phyloP scores from a whole-genome alignment of 2,329 filamentous ascomycete genomes.

The Aspergillus quadrilineatus region DNA sequence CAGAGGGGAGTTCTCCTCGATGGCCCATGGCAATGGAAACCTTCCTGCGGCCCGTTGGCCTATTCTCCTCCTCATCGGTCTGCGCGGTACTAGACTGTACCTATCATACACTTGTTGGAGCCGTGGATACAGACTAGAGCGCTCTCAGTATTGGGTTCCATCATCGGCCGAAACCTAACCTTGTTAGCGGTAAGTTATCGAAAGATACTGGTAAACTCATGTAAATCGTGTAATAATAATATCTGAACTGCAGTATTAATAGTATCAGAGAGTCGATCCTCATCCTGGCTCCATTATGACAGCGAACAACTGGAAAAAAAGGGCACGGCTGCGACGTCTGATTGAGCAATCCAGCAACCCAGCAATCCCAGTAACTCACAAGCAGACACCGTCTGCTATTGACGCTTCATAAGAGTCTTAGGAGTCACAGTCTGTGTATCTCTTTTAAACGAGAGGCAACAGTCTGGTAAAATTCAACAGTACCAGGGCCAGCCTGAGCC shows the following conservation, averaged over 20 bases:
- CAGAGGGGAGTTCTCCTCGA: too few relatives aligned
- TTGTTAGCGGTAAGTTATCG: conserved; percentile 9
- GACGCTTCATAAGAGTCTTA: background rate
- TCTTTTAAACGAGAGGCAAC: background rate
- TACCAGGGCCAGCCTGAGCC: background rate
- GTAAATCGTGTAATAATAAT: background rate
- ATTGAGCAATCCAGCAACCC: background rate
- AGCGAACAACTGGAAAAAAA: background rate
- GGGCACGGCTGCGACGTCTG: background rate
- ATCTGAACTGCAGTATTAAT: conserved; percentile 3
- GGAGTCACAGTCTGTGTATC: background rate
- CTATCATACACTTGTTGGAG: conserved; percentile 3
- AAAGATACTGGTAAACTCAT: background rate
- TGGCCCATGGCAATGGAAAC: too few relatives aligned
- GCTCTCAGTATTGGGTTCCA: background rate
- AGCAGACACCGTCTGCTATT: background rate
- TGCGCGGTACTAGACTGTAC: background rate
- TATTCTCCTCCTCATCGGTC: too few relatives aligned
- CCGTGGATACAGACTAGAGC: conserved; percentile 12
- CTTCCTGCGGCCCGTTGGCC: too few relatives aligned
- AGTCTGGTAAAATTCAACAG: background rate
- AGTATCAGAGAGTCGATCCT: conserved; percentile 7
- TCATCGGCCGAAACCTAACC: conserved; percentile 16
- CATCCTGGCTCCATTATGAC: background rate
- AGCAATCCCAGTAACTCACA: background rate